A percentile compares a stretch with the other conserved stretches of the same genome.
Evolutionary conservation across 2,329 filamentous ascomycete genomes (phyloP).

Genomic region (Emmonsia crescens): DNA sequence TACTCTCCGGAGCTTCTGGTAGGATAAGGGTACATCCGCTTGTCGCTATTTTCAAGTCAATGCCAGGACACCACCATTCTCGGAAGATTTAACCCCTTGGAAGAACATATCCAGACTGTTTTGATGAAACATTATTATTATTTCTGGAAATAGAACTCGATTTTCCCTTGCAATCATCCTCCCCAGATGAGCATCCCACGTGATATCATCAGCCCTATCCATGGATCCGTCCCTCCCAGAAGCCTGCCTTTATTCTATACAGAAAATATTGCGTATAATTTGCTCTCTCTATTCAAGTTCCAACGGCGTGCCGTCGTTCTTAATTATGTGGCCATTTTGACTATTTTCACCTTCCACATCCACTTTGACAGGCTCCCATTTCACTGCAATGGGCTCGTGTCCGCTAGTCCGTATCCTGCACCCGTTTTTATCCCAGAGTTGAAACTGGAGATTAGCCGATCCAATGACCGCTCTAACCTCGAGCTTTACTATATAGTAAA

Average conservation of each 20-base stretch:
- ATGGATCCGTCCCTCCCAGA: neutral
- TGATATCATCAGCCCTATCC: too few relatives aligned
- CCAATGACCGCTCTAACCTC: slow-evolving; percentile 25
- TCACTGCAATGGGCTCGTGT: slow-evolving; percentile 23
- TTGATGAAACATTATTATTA: neutral
- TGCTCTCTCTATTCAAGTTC: neutral
- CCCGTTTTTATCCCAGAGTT: slow-evolving; percentile 24
- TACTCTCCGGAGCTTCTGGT: neutral
- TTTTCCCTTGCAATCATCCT: neutral
- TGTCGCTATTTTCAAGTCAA: neutral
- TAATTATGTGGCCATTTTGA: neutral
- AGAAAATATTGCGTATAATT: neutral
- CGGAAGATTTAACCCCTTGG: neutral
- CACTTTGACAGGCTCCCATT: slow-evolving; percentile 18
- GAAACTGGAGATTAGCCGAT: slow-evolving; percentile 26
- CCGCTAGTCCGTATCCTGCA: slow-evolving; percentile 15
- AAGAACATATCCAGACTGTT: neutral
- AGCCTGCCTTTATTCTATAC: neutral
- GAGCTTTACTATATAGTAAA: slow-evolving; percentile 23
- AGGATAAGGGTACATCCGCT: neutral
- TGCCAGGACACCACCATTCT: neutral
- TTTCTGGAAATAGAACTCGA: neutral
- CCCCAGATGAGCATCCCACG: too few relatives aligned
- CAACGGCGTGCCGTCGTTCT: neutral
- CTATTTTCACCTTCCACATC: neutral